Percentiles rank a stretch among this genome's conserved stretches.
phyloP scores from a whole-genome alignment of 768 basidiomycete species.

The Tricholoma flavovirens region DNA sequence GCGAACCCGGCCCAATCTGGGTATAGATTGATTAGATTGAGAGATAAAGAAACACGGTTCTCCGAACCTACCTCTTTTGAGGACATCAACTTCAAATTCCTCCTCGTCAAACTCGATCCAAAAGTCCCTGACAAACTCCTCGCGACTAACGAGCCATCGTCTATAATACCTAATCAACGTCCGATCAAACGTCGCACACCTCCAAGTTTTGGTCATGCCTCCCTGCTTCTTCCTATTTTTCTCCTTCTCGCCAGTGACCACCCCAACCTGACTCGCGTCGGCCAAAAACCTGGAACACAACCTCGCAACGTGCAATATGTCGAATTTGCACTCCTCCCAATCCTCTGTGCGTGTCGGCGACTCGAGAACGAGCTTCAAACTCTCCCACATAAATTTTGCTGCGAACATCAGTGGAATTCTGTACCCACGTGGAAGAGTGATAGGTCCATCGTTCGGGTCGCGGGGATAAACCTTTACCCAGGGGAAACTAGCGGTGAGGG shows the following conservation, averaged over 20 bases:
- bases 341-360: slow-evolving; percentile 28
- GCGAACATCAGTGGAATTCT: slow-evolving; percentile 41
- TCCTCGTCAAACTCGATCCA: slow-evolving; percentile 26
- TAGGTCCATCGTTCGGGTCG: slow-evolving; percentile 9
- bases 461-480: slow-evolving; percentile 15
- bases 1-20: slow-evolving; percentile 36
- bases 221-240: slow-evolving; percentile 30
- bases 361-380: slow-evolving; percentile 33
- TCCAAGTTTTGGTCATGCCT: slow-evolving; percentile 31
- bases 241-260: slow-evolving; percentile 22
- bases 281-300: slow-evolving; percentile 31
- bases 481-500: slow-evolving; percentile 1
- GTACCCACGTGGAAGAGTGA: slow-evolving; percentile 30
- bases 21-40: not conserved
- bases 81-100: slow-evolving; percentile 32
- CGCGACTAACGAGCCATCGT: slow-evolving; percentile 35
- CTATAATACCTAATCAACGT: slow-evolving; percentile 36
- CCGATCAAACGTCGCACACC: slow-evolving; percentile 36
- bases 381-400: slow-evolving; percentile 40
- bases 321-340: slow-evolving; percentile 37
- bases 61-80: slow-evolving; percentile 29
- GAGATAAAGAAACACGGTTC: not conserved
- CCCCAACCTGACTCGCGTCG: slow-evolving; percentile 24
- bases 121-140: slow-evolving; percentile 33
- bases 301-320: slow-evolving; percentile 38